Evolutionary conservation across 2,329 filamentous ascomycete genomes (phyloP).

Genomic region (Alternaria angustiovoidea): DNA sequence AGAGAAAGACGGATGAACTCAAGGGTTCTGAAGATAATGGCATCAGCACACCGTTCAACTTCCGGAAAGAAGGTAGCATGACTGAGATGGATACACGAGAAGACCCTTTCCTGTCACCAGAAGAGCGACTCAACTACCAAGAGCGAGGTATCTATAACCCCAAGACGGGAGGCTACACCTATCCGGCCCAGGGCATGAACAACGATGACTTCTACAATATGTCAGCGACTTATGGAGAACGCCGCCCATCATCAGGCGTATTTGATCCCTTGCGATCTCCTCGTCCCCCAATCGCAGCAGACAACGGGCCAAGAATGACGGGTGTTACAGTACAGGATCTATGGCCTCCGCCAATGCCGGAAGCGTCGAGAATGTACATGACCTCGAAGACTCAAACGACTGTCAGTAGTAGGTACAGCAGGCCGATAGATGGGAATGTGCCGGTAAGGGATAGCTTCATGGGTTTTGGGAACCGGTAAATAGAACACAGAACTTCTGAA

Average conservation of each 20-base stretch:
- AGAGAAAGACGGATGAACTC: conserved; percentile 26
- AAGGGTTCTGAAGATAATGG: conserved; percentile 29
- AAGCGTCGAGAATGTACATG: neutral
- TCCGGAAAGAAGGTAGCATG: conserved; percentile 29
- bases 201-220: conserved; percentile 3
- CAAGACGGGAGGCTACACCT: neutral
- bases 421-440: conserved; percentile 13
- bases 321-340: conserved; percentile 21
- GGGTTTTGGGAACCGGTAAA: neutral
- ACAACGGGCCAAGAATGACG: conserved; percentile 15
- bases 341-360: conserved; percentile 21
- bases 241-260: conserved; percentile 22
- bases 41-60: conserved; percentile 35
- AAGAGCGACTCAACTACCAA: conserved; percentile 16
- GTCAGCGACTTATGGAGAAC: neutral
- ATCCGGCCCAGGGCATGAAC: neutral
- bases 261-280: conserved; percentile 14
- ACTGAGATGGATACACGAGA: neutral
- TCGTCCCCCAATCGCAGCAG: conserved; percentile 1
- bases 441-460: conserved; percentile 14
- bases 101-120: neutral
- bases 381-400: neutral
- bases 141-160: conserved; percentile 22
- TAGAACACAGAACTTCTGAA: neutral
- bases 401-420: conserved; percentile 9